These are phyloP conservation scores for Cyberlindnera xishuangbannaensis DNA, from an alignment of 805 yeast genomes.

Conservation along the genomic window DNA sequence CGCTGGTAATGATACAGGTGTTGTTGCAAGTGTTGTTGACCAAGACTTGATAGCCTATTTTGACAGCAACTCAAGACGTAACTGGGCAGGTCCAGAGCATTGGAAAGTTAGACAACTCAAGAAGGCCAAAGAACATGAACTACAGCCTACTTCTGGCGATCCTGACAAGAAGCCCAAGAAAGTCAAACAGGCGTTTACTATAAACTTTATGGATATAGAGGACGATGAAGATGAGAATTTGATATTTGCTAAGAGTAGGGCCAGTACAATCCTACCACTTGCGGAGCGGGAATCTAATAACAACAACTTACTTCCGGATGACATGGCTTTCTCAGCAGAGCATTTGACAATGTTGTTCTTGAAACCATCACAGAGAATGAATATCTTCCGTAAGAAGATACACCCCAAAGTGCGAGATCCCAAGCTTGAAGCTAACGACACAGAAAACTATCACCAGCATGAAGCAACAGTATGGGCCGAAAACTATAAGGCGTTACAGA, in stretches of 20 bases:
- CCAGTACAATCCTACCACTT: constrained; percentile 33
- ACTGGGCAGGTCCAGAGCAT: constrained; percentile 92
- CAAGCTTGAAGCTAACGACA: constrained; percentile 1
- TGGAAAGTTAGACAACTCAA: constrained; percentile 75
- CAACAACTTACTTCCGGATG: constrained; percentile 61
- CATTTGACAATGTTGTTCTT: constrained; percentile 61
- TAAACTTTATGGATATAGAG: constrained; percentile 35
- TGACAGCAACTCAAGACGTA: constrained; percentile 58
- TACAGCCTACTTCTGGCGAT: background rate
- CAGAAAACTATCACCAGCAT: constrained; percentile 31
- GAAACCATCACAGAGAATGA: constrained; percentile 51
- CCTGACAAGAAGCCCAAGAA: constrained; percentile 6
- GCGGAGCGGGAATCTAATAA: constrained; percentile 36
- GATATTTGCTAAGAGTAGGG: constrained; percentile 33
- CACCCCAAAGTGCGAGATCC: background rate
- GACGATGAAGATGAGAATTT: constrained; percentile 29
- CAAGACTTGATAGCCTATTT: constrained; percentile 71
- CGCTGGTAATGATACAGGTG: constrained; percentile 9
- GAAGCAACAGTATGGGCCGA: constrained; percentile 74
- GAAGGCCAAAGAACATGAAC: constrained; percentile 6
- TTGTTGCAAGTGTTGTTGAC: constrained; percentile 36
- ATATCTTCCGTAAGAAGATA: constrained; percentile 23
- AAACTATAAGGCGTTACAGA: constrained; percentile 36
- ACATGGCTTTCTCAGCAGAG: constrained; percentile 63
- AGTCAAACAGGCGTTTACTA: constrained; percentile 31